Base-by-base conservation (phyloP, 805 yeast genomes). In the Debaryomyces castellii region DNA sequence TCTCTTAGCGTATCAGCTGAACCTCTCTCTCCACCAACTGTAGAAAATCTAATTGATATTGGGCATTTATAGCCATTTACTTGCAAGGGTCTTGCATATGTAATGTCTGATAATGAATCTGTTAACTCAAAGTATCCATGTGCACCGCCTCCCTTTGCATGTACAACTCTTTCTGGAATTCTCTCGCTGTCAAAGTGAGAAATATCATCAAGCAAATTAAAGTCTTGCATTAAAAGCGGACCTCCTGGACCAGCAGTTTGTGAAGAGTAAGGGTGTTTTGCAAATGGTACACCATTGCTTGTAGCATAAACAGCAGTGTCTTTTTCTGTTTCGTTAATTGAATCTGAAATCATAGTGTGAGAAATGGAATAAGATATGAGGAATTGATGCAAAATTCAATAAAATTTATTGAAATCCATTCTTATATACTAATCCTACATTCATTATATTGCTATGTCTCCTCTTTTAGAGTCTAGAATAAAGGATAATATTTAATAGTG, bases 11-110 rank as follows among this genome's bases (percentile, higher is more conserved):
- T 68, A 55, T 83, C 89, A 8, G 87, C 77, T 33, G 85, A 72
- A 41, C 87, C 89, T 55, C 66, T 67, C 63, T 83, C 88, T 41
- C 87, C 87, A 49, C 86, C 87, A 28, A 83, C 89, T 17, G 87
- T 82, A 41, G 85, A 79, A 66, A 82, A 80, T 48, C 87, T 73
- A 34, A 73, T 62, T 30, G 71, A 57, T 44, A 73, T 62, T 5
- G 76, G 74, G 45, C 71, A 66, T 40, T 67, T 69, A 57, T 71
- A 70, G 16, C 78, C 78, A 8, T 53, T 64, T 1, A 58, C 52
- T 49, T 69, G 74, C 55, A 72, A 70, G 14, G 74, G 70, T 35
- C 69, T 60, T 10, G 77, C 77, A 50, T 45, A 64, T 17, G 79
- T 72, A 44, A 81, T 56, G 53, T 81, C 86, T 9, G 74, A 62